phyloP scores from a whole-genome alignment of 345 rosid species.

The Isatis tinctoria region DNA sequence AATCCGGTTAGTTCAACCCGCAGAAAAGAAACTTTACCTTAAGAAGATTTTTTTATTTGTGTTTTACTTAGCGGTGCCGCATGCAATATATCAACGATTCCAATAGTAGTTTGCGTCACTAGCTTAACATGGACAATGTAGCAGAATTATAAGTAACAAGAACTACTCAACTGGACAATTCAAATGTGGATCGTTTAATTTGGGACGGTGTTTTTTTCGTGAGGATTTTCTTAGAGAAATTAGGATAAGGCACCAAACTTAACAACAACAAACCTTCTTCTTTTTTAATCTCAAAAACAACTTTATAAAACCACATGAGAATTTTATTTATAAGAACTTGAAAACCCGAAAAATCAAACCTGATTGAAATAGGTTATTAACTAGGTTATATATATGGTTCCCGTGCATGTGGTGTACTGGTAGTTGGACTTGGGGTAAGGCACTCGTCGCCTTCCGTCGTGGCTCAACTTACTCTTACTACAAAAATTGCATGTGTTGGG shows the following conservation, averaged over 20 bases:
- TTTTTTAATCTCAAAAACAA: neutral
- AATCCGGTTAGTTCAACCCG: neutral
- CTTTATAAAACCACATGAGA: neutral
- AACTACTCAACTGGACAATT: neutral
- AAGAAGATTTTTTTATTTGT: too few relatives aligned
- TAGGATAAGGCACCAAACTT: neutral
- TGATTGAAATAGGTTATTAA: neutral
- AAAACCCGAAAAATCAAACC: neutral
- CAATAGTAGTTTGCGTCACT: neutral
- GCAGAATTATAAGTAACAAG: neutral
- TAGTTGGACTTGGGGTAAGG: neutral
- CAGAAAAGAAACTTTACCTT: too few relatives aligned
- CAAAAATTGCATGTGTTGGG: neutral
- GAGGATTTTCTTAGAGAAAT: too few relatives aligned
- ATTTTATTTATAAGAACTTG: neutral
- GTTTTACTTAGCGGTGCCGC: neutral
- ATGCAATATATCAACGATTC: neutral
- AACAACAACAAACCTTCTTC: neutral
- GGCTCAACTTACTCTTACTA: neutral
- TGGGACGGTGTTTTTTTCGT: neutral
- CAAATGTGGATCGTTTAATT: neutral
- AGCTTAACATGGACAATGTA: neutral
- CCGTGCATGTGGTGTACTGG: neutral
- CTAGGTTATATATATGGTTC: neutral
- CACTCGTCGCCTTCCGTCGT: neutral